Conservation (phyloP, 192 early-diverging fungal species). For the Haplosporangium gracile region DNA sequence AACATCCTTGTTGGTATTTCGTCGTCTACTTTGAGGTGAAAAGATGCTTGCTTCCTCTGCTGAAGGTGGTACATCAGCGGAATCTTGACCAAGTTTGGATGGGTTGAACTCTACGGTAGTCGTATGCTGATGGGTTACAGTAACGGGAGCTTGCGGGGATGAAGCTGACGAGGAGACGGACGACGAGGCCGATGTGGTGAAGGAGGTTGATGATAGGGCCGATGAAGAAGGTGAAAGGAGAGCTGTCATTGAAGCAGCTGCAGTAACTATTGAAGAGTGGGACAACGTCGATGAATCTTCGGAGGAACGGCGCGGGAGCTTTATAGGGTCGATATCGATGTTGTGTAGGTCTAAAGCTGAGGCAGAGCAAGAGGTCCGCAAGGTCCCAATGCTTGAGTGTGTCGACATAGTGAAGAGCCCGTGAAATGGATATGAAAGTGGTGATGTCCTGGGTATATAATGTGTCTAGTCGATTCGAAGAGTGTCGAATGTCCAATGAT, state of each 20-base stretch:
- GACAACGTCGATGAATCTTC: slow-evolving; percentile 23
- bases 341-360: slow-evolving; percentile 13
- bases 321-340: slow-evolving; percentile 12
- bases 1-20: neutral
- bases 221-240: slow-evolving; percentile 34
- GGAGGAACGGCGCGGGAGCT: slow-evolving; percentile 28
- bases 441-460: neutral
- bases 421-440: neutral
- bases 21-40: neutral
- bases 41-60: neutral
- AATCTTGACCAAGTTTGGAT: neutral
- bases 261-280: slow-evolving; percentile 1
- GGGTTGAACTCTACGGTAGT: neutral
- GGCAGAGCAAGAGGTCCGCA: slow-evolving; percentile 22
- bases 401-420: slow-evolving; percentile 6
- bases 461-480: neutral
- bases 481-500: neutral
- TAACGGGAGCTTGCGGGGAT: neutral
- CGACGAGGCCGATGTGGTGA: slow-evolving; percentile 13
- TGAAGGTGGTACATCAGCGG: neutral
- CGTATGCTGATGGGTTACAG: neutral
- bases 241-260: neutral
- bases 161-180: slow-evolving; percentile 15
- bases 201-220: slow-evolving; percentile 30
- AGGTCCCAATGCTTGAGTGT: neutral